Percentiles rank a stretch among this genome's conserved stretches.
Evolutionary conservation across 129 eudicot species (phyloP).

Genomic region (Flaveria sonorensis): DNA sequence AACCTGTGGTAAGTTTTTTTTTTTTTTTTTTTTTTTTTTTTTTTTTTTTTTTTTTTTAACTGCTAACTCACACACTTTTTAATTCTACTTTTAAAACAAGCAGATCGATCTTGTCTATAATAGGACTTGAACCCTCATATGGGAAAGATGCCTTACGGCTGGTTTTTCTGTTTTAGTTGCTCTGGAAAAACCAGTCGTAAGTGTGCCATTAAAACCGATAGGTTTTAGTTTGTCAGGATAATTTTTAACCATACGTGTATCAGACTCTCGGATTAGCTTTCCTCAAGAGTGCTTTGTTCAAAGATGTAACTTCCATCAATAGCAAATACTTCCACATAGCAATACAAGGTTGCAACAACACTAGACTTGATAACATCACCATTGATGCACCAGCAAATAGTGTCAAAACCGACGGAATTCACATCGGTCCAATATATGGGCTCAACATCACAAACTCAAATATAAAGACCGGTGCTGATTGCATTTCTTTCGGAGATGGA

Average conservation of each 20-base stretch:
- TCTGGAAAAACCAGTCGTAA: no score
- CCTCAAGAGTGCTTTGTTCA: constrained; percentile 34
- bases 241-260: not conserved
- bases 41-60: not conserved
- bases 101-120: no score
- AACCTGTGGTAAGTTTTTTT: constrained; percentile 27
- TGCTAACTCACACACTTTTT: no score
- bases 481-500: constrained; percentile 69
- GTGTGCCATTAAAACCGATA: no score
- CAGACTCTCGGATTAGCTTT: constrained; percentile 44
- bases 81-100: no score
- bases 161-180: no score
- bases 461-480: constrained; percentile 60
- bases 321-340: constrained; percentile 54
- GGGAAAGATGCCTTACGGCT: no score
- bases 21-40: not conserved
- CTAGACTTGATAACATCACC: constrained; percentile 28
- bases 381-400: constrained; percentile 45
- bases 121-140: no score
- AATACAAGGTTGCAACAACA: constrained; percentile 28
- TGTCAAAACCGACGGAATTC: constrained; percentile 71
- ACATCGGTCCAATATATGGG: constrained; percentile 31
- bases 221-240: not conserved
- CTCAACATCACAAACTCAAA: constrained; percentile 35
- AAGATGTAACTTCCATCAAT: constrained; percentile 39